These are phyloP conservation scores for Crataegus laevigata DNA, from an alignment of 306 rosid genomes.

Conservation along the genomic window DNA sequence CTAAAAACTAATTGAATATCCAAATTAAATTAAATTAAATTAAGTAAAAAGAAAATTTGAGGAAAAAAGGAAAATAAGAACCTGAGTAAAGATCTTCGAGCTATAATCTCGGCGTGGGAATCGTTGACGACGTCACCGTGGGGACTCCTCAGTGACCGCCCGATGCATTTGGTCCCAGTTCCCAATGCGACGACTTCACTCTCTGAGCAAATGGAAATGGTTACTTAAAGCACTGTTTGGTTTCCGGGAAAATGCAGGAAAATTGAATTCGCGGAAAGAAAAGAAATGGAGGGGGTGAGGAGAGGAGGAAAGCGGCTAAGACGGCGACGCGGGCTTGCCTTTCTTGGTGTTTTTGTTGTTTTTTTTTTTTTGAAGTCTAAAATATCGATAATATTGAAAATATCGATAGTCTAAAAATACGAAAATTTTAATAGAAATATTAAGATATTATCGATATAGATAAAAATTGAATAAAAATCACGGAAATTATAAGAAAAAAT, in stretches of 20 bases:
- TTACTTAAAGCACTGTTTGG: background rate
- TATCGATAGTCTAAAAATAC: too few species aligned
- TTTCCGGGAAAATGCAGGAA: background rate
- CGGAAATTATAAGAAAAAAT: too few species aligned
- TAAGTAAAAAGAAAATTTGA: background rate
- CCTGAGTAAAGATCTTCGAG: slow-evolving; percentile 82
- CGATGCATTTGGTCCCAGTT: slow-evolving; percentile 87
- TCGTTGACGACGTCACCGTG: slow-evolving; percentile 73
- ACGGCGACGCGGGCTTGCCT: slow-evolving; percentile 91
- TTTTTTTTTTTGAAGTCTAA: too few species aligned
- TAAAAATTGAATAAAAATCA: too few species aligned
- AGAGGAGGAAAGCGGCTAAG: slow-evolving; percentile 72
- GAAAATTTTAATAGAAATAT: too few species aligned
- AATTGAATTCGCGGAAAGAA: background rate
- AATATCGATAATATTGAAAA: too few species aligned
- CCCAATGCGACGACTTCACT: slow-evolving; percentile 73
- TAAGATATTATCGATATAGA: too few species aligned
- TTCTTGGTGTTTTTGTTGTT: too few species aligned
- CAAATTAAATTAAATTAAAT: background rate
- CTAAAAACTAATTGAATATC: background rate
- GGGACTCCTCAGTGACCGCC: slow-evolving; percentile 63
- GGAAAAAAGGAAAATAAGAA: background rate
- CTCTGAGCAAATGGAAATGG: slow-evolving; percentile 27
- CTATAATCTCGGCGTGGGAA: slow-evolving; percentile 82
- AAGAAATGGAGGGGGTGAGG: slow-evolving; percentile 23